Evolutionary conservation across 2,329 filamentous ascomycete genomes (phyloP).

Genomic region (Sporothrix protearum): DNA sequence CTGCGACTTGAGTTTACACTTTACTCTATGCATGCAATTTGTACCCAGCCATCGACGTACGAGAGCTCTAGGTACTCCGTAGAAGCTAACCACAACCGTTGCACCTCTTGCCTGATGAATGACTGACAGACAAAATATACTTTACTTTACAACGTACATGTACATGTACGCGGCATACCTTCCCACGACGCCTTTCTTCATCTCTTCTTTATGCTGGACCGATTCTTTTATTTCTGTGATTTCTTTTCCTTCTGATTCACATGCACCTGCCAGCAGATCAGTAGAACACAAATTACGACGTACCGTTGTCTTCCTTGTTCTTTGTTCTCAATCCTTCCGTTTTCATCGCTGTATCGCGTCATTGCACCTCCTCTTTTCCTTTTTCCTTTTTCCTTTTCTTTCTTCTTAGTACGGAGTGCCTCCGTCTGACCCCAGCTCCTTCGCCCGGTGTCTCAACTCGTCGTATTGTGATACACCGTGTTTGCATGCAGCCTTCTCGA

Average conservation of each 20-base stretch:
- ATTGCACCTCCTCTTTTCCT: too few species aligned
- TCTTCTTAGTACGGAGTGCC: too few species aligned
- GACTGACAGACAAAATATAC: not conserved
- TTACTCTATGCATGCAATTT: not conserved
- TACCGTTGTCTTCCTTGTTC: not conserved
- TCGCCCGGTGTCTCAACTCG: not conserved
- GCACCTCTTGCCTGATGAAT: not conserved
- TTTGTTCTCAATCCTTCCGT: not conserved
- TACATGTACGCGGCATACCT: not conserved
- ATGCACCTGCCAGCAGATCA: constrained; percentile 22
- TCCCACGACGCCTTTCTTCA: not conserved
- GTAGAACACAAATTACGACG: not conserved
- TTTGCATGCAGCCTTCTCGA: not conserved
- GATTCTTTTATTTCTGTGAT: not conserved
- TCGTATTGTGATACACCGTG: constrained; percentile 17
- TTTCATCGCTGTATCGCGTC: not conserved
- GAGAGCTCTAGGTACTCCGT: not conserved
- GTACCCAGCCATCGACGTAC: not conserved
- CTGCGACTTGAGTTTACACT: not conserved
- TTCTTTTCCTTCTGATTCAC: constrained; percentile 9
- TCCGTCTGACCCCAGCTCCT: not conserved
- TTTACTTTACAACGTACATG: not conserved
- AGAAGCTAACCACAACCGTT: not conserved
- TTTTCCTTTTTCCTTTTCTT: not conserved
- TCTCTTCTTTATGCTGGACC: not conserved